Conservation (phyloP, 2,329 filamentous ascomycete genomes). For the Clarireedia homoeocarpa region DNA sequence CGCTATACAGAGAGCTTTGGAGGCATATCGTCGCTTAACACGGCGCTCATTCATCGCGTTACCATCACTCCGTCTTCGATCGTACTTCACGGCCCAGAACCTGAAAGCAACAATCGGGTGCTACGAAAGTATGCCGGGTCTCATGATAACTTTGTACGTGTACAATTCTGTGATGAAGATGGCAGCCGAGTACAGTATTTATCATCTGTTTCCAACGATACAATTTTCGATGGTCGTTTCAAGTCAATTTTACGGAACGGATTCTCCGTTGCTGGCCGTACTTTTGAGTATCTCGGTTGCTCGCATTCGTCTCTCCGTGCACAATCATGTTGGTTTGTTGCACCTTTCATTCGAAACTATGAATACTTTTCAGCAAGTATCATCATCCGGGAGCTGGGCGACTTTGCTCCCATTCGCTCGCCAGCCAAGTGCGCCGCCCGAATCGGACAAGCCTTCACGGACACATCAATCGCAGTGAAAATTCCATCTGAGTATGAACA, state of each 20-base stretch:
- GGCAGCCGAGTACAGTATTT: slow-evolving; percentile 56
- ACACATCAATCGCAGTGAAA: slow-evolving; percentile 58
- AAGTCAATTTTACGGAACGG: slow-evolving; percentile 48
- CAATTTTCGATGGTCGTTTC: slow-evolving; percentile 52
- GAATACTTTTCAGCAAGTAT: slow-evolving; percentile 27
- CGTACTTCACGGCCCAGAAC: slow-evolving; percentile 51
- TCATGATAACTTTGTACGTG: slow-evolving; percentile 58
- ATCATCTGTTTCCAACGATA: slow-evolving; percentile 39
- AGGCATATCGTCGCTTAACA: slow-evolving; percentile 19
- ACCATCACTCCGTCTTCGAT: slow-evolving; percentile 52
- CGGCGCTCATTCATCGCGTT: slow-evolving; percentile 21
- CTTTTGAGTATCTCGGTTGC: slow-evolving; percentile 65
- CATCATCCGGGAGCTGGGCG: slow-evolving; percentile 39
- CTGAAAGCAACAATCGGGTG: slow-evolving; percentile 63
- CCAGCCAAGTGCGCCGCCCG: slow-evolving; percentile 51
- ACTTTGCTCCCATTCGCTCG: slow-evolving; percentile 43
- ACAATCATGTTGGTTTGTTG: slow-evolving; percentile 62
- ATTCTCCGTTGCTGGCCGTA: slow-evolving; percentile 55
- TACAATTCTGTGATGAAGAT: slow-evolving; percentile 68
- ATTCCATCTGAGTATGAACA: slow-evolving; percentile 30
- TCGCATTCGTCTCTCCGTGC: slow-evolving; percentile 70
- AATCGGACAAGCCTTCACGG: slow-evolving; percentile 62
- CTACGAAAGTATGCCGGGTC: slow-evolving; percentile 55
- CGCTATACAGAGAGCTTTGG: slow-evolving; percentile 19
- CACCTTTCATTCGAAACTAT: slow-evolving; percentile 34